These are phyloP conservation scores for Podila horticola DNA, from an alignment of 192 early-diverging fungal genomes.

Conservation along the genomic window DNA sequence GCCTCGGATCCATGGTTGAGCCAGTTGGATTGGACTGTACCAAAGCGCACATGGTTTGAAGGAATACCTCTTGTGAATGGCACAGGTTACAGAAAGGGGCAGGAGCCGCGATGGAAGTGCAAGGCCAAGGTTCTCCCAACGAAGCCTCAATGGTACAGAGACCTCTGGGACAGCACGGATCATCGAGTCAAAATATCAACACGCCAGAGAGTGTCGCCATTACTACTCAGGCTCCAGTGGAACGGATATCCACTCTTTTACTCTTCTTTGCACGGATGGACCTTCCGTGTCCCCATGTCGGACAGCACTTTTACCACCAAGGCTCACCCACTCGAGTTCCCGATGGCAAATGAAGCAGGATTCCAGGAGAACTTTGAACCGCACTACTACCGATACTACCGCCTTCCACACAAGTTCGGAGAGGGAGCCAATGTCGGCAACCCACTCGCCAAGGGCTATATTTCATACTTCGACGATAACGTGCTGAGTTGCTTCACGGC, in stretches of 20 bases:
- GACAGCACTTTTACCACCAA: conserved; percentile 45
- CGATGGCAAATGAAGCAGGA: conserved; percentile 45
- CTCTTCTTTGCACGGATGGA: conserved; percentile 80
- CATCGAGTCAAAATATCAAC: conserved; percentile 72
- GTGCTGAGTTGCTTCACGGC: conserved; percentile 76
- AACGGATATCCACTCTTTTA: conserved; percentile 81
- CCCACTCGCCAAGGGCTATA: conserved; percentile 87
- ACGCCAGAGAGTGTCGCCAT: conserved; percentile 79
- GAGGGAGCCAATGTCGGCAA: conserved; percentile 82
- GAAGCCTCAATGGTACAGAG: conserved; percentile 85
- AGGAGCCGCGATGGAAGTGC: conserved; percentile 56
- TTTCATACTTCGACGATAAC: conserved; percentile 81
- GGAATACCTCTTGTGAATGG: conserved; percentile 48
- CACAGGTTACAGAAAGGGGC: conserved; percentile 36
- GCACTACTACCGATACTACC: conserved; percentile 64
- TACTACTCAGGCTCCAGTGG: conserved; percentile 89
- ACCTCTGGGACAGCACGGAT: conserved; percentile 72
- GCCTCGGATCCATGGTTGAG: conserved; percentile 81
- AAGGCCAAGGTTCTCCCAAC: conserved; percentile 61
- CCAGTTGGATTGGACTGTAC: conserved; percentile 79
- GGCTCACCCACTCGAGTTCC: conserved; percentile 20
- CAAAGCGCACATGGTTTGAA: conserved; percentile 42
- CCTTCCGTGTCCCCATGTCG: conserved; percentile 71
- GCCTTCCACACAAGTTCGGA: conserved; percentile 90
- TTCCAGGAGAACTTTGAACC: conserved; percentile 59